A percentile compares a stretch with the other conserved stretches of the same genome.
Evolutionary conservation across 768 basidiomycete species (phyloP).

Genomic region (Naganishia kalamii): DNA sequence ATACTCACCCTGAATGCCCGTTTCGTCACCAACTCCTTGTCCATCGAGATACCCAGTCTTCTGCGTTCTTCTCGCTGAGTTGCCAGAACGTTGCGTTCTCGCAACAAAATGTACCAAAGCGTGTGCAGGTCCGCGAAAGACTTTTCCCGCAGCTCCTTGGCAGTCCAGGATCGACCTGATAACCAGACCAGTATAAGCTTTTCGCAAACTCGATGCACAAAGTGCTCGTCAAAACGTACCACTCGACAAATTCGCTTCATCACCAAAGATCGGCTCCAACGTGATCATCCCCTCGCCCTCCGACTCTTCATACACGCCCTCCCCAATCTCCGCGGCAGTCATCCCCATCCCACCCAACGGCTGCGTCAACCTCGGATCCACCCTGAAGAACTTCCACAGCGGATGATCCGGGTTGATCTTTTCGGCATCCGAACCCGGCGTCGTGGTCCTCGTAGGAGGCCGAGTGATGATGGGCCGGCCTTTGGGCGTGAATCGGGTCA

Average conservation of each 20-base stretch:
- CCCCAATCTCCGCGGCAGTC: conserved; percentile 11
- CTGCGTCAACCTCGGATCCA: conserved; percentile 21
- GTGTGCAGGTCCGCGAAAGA: conserved; percentile 89
- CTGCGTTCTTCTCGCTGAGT: conserved; percentile 76
- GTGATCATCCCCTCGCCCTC: conserved; percentile 28
- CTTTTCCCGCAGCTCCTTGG: conserved; percentile 79
- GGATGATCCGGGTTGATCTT: conserved; percentile 29
- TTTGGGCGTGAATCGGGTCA: conserved; percentile 30
- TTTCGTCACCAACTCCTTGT: conserved; percentile 37
- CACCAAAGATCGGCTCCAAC: conserved; percentile 26
- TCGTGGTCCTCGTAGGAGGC: conserved; percentile 25
- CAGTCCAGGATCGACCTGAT: conserved; percentile 77
- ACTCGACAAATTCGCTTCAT: conserved; percentile 30
- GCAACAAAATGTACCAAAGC: conserved; percentile 82
- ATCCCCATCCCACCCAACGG: conserved; percentile 17
- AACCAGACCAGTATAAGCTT: not conserved
- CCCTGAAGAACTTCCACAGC: conserved; percentile 44
- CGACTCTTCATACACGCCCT: not conserved
- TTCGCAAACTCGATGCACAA: not conserved
- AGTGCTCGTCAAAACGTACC: conserved; percentile 8
- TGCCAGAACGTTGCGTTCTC: conserved; percentile 83
- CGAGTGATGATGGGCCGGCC: conserved; percentile 32
- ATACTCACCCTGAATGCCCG: conserved; percentile 39
- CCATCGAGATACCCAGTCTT: conserved; percentile 51
- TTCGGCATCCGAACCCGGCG: conserved; percentile 31